Percentiles rank a stretch among this genome's conserved stretches.
phyloP scores from a whole-genome alignment of 257 asterid species.

The Primulina huaijiensis region DNA sequence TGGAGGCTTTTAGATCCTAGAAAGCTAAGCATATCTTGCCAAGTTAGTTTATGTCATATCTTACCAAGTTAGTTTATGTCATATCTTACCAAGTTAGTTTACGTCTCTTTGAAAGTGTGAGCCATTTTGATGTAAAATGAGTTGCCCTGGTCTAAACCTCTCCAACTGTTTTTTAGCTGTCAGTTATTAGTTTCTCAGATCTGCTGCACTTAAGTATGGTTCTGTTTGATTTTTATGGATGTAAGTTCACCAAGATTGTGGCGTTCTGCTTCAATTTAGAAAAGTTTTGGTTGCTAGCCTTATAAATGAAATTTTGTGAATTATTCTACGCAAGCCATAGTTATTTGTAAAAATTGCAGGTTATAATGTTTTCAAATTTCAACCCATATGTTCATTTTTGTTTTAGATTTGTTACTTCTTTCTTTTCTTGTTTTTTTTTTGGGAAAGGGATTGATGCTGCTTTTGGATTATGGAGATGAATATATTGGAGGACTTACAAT shows the following conservation, averaged over 20 bases:
- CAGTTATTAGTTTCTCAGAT: not conserved
- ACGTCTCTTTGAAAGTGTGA: not conserved
- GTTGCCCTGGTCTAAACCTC: not conserved
- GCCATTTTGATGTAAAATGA: not conserved
- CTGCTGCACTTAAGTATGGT: not conserved
- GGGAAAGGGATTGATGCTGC: not conserved
- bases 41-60: not conserved
- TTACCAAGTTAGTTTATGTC: not conserved
- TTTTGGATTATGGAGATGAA: not conserved
- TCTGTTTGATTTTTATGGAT: not conserved
- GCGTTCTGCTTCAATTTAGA: not conserved
- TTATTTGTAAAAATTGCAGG: not conserved
- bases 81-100: not conserved
- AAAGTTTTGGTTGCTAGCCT: not conserved
- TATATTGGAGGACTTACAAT: slow-evolving; percentile 18
- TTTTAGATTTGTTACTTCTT: too few species aligned
- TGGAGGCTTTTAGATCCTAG: not conserved
- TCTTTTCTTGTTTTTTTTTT: too few species aligned
- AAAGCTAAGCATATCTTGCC: not conserved
- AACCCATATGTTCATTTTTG: not conserved
- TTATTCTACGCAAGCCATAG: not conserved
- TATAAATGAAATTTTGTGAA: not conserved
- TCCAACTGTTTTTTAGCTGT: not conserved
- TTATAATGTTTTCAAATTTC: not conserved
- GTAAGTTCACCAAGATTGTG: not conserved